Conservation (phyloP, 225 moss, liverwort and hornwort species). For the Pleurozium schreberi region DNA sequence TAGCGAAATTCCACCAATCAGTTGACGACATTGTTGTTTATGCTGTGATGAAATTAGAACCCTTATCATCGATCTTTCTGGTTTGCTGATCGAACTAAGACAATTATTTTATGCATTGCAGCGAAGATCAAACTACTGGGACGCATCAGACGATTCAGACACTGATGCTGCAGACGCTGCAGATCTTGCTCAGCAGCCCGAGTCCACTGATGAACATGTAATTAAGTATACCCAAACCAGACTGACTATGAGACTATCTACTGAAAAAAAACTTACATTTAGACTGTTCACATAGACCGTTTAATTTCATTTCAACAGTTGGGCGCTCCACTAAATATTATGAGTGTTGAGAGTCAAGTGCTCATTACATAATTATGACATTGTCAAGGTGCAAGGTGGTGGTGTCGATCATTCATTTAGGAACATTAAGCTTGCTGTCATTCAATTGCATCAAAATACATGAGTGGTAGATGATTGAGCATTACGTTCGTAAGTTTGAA, state of each 20-base stretch:
- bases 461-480: neutral
- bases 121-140: slow-evolving; percentile 6
- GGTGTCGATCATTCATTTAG: neutral
- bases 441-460: neutral
- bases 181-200: slow-evolving; percentile 9
- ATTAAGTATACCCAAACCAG: neutral
- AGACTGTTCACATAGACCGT: neutral
- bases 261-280: neutral
- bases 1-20: too few species aligned
- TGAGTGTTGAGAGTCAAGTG: neutral
- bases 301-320: neutral
- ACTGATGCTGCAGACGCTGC: slow-evolving; percentile 18
- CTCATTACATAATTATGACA: too few species aligned
- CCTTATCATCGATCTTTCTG: neutral
- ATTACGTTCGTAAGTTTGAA: neutral
- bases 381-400: neutral
- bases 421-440: neutral
- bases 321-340: neutral
- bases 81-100: neutral
- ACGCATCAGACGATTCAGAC: slow-evolving; percentile 9
- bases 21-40: neutral
- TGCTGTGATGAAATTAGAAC: neutral
- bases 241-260: too few species aligned
- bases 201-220: slow-evolving; percentile 15
- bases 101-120: neutral